Evolutionary conservation across 805 yeast species (phyloP), one percentile per base, ranked within the genome.

Genomic region (Metschnikowia shivogae): DNA sequence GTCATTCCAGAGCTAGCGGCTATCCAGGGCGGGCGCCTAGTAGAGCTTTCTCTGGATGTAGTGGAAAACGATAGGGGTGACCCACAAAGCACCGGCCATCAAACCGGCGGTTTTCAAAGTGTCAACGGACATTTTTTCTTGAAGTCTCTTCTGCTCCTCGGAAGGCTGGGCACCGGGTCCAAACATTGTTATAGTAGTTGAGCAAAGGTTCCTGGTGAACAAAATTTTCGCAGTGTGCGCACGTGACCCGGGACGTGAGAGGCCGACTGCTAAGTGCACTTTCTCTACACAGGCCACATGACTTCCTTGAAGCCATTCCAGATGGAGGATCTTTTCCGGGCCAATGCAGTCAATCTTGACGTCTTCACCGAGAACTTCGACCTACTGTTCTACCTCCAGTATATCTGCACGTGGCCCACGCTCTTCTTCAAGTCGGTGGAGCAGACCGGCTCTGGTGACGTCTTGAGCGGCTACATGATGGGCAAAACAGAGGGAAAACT

Each of bases 341-440:
- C 86, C 41, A 87, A 87, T 57, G 67, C 85, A 4, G 81, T 90
- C 39, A 93, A 93, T 61, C 65, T 93, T 17, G 99, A 93, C 57
- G 84, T 86, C 1, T 73, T 93, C 43, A 93, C 99, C 0, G 99
- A 93, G 58, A 93, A 92, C 67, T 93, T 87, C 68, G 84, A 89
- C 36, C 63, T 86, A 6, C 83, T 81, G 39, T 93, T 89, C 61
- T 93, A 93, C 60, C 75, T 86, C 13, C 88, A 88, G 54, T 93
- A 93, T 58, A 70, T 93, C 44, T 74, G 81, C 7, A 74, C 78
- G 42, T 90, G 97, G 97, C 98, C 99, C 6, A 76, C 89, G 29
- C 68, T 93, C 37, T 85, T 89, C 64, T 92, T 89, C 77, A 85
- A 89, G 60, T 79, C 90, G 9, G 68, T 67, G 2, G 82, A 77